phyloP scores from a whole-genome alignment of 2,329 filamentous ascomycete genomes.

The Aureobasidium sp. region DNA sequence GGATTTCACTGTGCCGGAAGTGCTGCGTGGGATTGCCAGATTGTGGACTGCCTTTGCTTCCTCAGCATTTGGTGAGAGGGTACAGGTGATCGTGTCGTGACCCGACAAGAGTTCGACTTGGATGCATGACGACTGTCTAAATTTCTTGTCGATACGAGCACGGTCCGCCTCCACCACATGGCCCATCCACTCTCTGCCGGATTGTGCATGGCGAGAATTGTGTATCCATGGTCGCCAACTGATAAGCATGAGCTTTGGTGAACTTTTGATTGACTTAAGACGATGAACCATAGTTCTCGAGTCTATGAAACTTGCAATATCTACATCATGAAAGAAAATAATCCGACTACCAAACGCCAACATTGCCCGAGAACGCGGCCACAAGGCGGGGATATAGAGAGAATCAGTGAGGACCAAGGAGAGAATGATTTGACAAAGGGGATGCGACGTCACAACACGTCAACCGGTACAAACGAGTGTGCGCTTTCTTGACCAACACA shows the following conservation, averaged over 20 bases:
- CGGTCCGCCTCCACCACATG: no score
- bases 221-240: no score
- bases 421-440: slow-evolving; percentile 9
- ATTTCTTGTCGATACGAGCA: no score
- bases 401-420: slow-evolving; percentile 13
- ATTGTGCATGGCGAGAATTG: no score
- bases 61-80: not conserved
- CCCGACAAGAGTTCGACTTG: no score
- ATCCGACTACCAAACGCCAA: slow-evolving; percentile 5
- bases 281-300: not conserved
- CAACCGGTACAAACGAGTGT: not conserved
- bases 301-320: slow-evolving; percentile 14
- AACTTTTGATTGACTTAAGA: no score
- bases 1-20: not conserved
- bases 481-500: not conserved
- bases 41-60: not conserved
- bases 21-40: not conserved
- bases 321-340: slow-evolving; percentile 13
- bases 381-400: slow-evolving; percentile 16
- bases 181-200: no score
- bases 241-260: no score
- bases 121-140: no score
- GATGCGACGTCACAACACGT: not conserved
- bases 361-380: slow-evolving; percentile 13
- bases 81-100: no score